Evolutionary conservation across 176 grass and related monocot species (phyloP).

Genomic region (Saccharum officinarum): DNA sequence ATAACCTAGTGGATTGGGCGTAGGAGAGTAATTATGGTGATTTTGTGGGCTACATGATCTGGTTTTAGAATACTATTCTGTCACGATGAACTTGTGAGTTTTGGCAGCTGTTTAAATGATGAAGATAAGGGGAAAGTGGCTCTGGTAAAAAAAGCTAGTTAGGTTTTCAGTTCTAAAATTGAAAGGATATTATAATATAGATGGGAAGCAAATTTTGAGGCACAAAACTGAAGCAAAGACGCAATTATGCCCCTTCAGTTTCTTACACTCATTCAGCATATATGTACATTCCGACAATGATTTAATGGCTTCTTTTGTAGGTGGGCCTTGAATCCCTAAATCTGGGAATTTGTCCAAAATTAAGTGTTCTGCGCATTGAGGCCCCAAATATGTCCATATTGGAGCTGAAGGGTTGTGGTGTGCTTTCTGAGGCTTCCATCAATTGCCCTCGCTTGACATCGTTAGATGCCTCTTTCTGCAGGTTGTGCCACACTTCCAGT

Average conservation of each 20-base stretch:
- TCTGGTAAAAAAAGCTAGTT: not conserved
- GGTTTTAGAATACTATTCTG: not conserved
- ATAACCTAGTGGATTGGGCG: not conserved
- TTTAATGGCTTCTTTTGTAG: conserved; percentile 48
- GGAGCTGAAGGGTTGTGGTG: conserved; percentile 91
- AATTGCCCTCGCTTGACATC: conserved; percentile 79
- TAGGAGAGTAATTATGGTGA: not conserved
- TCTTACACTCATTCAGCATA: conserved; percentile 7
- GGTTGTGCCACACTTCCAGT: conserved; percentile 45
- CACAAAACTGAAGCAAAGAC: not conserved
- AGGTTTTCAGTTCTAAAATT: not conserved
- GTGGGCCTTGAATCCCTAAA: conserved; percentile 93
- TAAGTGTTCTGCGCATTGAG: conserved; percentile 66
- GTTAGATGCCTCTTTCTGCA: conserved; percentile 98
- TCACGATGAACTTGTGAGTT: not conserved
- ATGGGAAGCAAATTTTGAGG: conserved; percentile 4
- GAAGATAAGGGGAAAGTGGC: not conserved
- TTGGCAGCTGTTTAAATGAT: not conserved
- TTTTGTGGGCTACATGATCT: not conserved
- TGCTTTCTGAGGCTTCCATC: conserved; percentile 77
- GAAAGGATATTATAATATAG: conserved; percentile 4
- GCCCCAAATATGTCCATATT: conserved; percentile 87
- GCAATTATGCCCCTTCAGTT: not conserved
- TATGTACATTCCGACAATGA: conserved; percentile 4
- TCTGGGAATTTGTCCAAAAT: conserved; percentile 91